Conservation (phyloP, 345 rosid genomes). For the Hibiscus mutabilis region DNA sequence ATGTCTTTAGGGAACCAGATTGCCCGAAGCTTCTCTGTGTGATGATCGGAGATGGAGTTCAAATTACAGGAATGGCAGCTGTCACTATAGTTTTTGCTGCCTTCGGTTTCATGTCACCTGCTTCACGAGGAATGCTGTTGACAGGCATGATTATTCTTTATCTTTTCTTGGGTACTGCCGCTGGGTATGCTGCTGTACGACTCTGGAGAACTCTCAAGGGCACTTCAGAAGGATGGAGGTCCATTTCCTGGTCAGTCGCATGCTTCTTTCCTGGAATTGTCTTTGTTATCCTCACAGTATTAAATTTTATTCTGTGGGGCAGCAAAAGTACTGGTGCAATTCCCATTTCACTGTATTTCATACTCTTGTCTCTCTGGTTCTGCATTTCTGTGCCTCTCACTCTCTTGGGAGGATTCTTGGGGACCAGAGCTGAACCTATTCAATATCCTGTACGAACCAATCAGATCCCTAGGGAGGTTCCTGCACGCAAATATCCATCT, state of each 20-base stretch:
- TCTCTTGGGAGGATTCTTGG: conserved; percentile 68
- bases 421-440: conserved; percentile 58
- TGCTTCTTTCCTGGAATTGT: conserved; percentile 84
- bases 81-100: conserved; percentile 78
- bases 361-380: conserved; percentile 72
- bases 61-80: conserved; percentile 70
- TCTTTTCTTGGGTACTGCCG: conserved; percentile 62
- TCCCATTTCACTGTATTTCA: conserved; percentile 65
- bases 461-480: conserved; percentile 82
- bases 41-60: conserved; percentile 74
- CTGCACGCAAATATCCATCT: conserved; percentile 73
- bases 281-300: conserved; percentile 54
- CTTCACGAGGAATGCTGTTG: conserved; percentile 79
- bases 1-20: conserved; percentile 79
- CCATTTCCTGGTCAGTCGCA: conserved; percentile 62
- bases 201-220: conserved; percentile 73
- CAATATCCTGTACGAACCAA: conserved; percentile 60
- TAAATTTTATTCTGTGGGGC: conserved; percentile 75
- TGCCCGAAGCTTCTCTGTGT: conserved; percentile 62
- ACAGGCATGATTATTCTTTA: conserved; percentile 81
- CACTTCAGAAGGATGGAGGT: conserved; percentile 71
- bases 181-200: conserved; percentile 68
- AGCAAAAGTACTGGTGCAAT: conserved; percentile 77
- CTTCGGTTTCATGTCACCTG: conserved; percentile 78
- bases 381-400: conserved; percentile 82